Evolutionary conservation across 305 asterid genomes (phyloP).

Genomic region (Solanum hybrid): DNA sequence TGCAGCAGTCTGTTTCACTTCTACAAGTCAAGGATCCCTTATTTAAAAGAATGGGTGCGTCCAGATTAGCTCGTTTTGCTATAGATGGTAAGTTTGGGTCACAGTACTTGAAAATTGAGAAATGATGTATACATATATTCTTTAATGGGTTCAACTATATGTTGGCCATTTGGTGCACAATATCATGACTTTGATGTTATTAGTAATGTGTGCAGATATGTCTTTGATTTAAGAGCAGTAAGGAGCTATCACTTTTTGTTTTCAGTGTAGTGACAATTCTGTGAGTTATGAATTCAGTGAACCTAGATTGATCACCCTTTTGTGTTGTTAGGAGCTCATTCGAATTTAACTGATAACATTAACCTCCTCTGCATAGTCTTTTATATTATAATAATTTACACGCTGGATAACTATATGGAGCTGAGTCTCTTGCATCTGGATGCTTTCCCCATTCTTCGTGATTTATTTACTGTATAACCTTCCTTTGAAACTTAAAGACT

Average conservation of each 20-base stretch:
- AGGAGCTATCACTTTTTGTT: not conserved
- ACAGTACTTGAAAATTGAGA: slow-evolving; percentile 5
- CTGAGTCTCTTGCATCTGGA: not conserved
- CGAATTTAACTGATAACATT: not conserved
- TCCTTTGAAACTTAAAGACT: not conserved
- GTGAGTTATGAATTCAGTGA: not conserved
- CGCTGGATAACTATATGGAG: not conserved
- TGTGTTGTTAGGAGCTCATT: not conserved
- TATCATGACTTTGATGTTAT: not conserved
- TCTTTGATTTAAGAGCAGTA: not conserved
- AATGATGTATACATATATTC: not conserved
- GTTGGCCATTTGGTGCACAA: not conserved
- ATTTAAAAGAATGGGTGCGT: slow-evolving; percentile 94
- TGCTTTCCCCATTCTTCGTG: not conserved
- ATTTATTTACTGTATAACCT: not conserved
- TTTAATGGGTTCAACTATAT: not conserved
- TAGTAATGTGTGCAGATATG: not conserved
- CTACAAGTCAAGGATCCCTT: slow-evolving; percentile 85
- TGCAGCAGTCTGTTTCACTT: slow-evolving; percentile 81
- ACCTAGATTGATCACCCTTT: not conserved
- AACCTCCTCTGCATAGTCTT: not conserved
- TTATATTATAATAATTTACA: not conserved
- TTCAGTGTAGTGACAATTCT: not conserved
- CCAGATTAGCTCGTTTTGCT: slow-evolving; percentile 88
- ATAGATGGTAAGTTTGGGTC: slow-evolving; percentile 56